These are phyloP conservation scores for Aspergillus sp. DNA, from an alignment of 2,329 filamentous ascomycete species.

Conservation along the genomic window DNA sequence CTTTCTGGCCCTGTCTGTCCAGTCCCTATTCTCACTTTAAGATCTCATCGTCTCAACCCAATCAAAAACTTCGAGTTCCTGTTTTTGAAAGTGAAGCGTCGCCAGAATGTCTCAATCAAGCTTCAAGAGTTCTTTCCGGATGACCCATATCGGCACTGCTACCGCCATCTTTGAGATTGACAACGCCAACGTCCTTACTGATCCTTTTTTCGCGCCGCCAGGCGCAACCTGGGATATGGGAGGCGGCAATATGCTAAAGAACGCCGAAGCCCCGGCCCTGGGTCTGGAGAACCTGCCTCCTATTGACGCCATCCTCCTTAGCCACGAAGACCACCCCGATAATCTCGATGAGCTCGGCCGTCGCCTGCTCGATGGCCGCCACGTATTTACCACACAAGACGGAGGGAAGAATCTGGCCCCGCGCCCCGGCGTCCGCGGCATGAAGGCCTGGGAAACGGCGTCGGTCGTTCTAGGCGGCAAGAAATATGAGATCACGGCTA, in stretches of 20 bases:
- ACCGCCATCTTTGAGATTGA: slow-evolving; percentile 40
- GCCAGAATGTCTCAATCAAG: no score
- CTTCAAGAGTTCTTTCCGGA: background rate
- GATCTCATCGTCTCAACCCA: no score
- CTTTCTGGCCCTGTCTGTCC: no score
- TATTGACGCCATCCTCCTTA: slow-evolving; percentile 43
- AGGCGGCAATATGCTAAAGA: slow-evolving; percentile 19
- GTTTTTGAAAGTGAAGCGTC: no score
- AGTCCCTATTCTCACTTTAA: no score
- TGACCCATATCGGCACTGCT: slow-evolving; percentile 36
- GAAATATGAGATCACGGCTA: slow-evolving; percentile 33
- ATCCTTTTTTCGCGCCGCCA: slow-evolving; percentile 39
- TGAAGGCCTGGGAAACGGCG: slow-evolving; percentile 33
- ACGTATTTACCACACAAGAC: slow-evolving; percentile 39
- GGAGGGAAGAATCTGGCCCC: slow-evolving; percentile 37
- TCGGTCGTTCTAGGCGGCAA: slow-evolving; percentile 20
- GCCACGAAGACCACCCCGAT: slow-evolving; percentile 44
- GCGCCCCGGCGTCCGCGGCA: slow-evolving; percentile 33
- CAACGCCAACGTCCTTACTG: slow-evolving; percentile 36
- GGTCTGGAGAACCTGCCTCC: slow-evolving; percentile 31
- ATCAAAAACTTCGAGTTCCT: no score
- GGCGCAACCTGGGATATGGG: slow-evolving; percentile 23
- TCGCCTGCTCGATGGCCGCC: slow-evolving; percentile 37
- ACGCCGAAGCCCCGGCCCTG: slow-evolving; percentile 26
- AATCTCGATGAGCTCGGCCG: slow-evolving; percentile 42